Conservation (phyloP, 441 rosid genomes). For the Erodium texanum region DNA sequence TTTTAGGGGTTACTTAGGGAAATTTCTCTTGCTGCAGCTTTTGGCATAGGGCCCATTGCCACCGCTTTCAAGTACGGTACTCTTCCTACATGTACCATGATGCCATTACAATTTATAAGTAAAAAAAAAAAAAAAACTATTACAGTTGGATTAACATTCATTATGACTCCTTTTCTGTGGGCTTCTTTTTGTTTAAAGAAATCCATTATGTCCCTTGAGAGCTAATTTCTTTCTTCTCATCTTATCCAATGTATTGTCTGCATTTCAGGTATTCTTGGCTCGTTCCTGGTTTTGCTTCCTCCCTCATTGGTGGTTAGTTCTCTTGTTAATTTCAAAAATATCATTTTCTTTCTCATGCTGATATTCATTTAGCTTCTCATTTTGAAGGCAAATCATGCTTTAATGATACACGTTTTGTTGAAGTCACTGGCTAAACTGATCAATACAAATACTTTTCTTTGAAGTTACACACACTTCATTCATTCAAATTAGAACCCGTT, state of each 20-base stretch:
- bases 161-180: neutral
- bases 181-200: neutral
- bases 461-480: neutral
- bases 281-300: conserved; percentile 5
- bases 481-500: neutral
- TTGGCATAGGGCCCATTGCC: conserved; percentile 3
- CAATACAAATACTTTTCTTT: neutral
- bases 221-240: neutral
- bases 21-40: conserved; percentile 4
- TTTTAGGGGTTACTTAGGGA: conserved; percentile 5
- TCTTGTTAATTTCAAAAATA: neutral
- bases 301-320: conserved; percentile 5
- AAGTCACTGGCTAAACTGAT: too few species aligned
- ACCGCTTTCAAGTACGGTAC: conserved; percentile 1
- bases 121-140: too few species aligned
- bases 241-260: neutral
- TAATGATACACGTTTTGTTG: neutral
- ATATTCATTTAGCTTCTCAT: neutral
- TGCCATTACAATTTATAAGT: neutral
- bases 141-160: neutral
- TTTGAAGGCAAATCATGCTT: neutral
- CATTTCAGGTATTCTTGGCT: conserved; percentile 7
- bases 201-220: neutral
- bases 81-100: neutral
- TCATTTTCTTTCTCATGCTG: neutral